Percentiles rank a stretch among this genome's conserved stretches.
Evolutionary conservation across 2,329 filamentous ascomycete species (phyloP).

Genomic region (Xylaria sp.): DNA sequence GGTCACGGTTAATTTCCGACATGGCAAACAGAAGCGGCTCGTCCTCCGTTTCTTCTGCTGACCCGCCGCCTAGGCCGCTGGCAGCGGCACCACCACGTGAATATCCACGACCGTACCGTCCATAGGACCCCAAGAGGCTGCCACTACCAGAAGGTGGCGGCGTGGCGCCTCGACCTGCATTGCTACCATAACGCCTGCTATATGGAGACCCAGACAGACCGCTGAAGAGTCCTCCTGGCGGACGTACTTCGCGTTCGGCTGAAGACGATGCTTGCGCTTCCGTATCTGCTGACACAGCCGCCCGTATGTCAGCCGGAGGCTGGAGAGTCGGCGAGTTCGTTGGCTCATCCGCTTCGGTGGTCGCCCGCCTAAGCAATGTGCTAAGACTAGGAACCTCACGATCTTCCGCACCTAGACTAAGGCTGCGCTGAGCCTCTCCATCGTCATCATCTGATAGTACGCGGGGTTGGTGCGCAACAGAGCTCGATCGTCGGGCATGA

Average conservation of each 20-base stretch:
- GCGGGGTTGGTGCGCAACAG: constrained; percentile 68
- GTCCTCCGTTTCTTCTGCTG: constrained; percentile 63
- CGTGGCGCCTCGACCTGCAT: constrained; percentile 42
- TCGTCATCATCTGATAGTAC: constrained; percentile 63
- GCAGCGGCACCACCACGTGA: constrained; percentile 44
- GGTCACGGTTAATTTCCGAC: constrained; percentile 68
- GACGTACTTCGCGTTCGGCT: constrained; percentile 51
- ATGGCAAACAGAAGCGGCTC: constrained; percentile 75
- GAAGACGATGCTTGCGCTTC: constrained; percentile 49
- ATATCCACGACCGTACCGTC: constrained; percentile 43
- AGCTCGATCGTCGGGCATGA: constrained; percentile 69
- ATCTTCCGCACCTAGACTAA: constrained; percentile 70
- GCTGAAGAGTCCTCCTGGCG: constrained; percentile 51
- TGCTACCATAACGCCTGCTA: constrained; percentile 51
- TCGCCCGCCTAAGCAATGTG: constrained; percentile 57
- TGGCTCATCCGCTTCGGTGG: constrained; percentile 46
- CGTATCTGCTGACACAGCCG: constrained; percentile 46
- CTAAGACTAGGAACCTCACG: constrained; percentile 70
- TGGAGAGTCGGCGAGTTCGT: constrained; percentile 45
- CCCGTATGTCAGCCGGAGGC: constrained; percentile 50
- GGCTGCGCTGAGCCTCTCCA: constrained; percentile 66
- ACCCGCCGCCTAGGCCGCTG: constrained; percentile 50
- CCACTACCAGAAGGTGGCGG: constrained; percentile 43
- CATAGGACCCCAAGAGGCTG: constrained; percentile 42
- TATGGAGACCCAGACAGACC: constrained; percentile 52